Evolutionary conservation across 1,139 yeast species (phyloP), one percentile per base, ranked within the genome.

Genomic region (Blastobotrys buckinghamii): DNA sequence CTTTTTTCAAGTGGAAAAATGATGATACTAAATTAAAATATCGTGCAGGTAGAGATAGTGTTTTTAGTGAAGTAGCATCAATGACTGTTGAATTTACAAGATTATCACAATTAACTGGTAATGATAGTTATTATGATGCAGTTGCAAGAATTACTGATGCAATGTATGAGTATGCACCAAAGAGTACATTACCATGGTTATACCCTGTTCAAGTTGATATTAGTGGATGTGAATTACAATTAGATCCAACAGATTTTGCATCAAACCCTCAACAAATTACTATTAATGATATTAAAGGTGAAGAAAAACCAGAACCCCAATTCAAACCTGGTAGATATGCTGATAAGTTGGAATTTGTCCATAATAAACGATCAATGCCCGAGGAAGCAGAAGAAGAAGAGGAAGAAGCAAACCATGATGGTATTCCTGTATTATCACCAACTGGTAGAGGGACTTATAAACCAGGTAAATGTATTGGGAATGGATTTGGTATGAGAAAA

Each of bases 81-180:
- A 67, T 84, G 56, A 78, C 83, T 20, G 69, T 85, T 49, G 95
- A 85, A 59, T 79, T 85, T 58, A 78, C 85, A 34, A 76, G 83
- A 52, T 69, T 85, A 59, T 72, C 90, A 4, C 81, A 79, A 55
- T 64, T 85, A 50, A 82, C 92, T 1, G 81, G 82, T 8, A 81
- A 84, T 46, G 61, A 70, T 50, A 66, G 66, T 41, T 77, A 76
- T 55, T 66, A 59, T 49, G 76, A 74, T 55, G 78, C 77, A 1
- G 66, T 75, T 20, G 72, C 73, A 15, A 65, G 76, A 34, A 66
- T 77, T 22, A 73, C 76, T 6, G 62, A 69, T 22, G 68, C 65
- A 27, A 54, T 76, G 19, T 61, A 68, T 35, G 64, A 65, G 3
- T 67, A 72, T 8, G 57, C 62, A 0, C 65, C 68, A 9, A 60